Evolutionary conservation across 2,329 filamentous ascomycete species (phyloP).

Genomic region (Aureobasidium sp.): DNA sequence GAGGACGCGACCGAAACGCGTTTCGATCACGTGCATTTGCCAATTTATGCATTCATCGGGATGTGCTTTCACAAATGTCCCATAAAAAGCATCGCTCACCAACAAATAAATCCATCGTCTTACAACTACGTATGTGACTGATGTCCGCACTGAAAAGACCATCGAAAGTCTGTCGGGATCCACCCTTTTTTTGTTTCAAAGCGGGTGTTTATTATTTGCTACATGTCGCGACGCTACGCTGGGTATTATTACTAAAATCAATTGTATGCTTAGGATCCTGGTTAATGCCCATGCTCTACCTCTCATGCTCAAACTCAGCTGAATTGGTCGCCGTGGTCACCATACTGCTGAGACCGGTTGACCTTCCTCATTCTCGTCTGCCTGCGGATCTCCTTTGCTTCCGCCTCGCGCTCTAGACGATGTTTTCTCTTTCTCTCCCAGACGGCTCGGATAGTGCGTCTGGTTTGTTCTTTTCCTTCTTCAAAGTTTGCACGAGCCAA

Average conservation of each 20-base stretch:
- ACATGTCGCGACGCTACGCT: not conserved
- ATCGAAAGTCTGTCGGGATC: too few species aligned
- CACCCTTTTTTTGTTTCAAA: too few species aligned
- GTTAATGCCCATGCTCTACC: not conserved
- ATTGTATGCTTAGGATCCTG: not conserved
- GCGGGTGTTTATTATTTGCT: not conserved
- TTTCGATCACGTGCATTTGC: not conserved
- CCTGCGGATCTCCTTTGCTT: conserved; percentile 32
- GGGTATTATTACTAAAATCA: conserved; percentile 2
- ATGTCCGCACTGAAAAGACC: not conserved
- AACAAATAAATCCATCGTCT: too few species aligned
- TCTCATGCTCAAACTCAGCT: conserved; percentile 37
- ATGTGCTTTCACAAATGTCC: not conserved
- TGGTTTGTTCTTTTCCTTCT: conserved; percentile 73
- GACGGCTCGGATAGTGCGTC: conserved; percentile 72
- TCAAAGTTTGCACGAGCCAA: conserved; percentile 81
- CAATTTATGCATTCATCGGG: not conserved
- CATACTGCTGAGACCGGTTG: conserved; percentile 52
- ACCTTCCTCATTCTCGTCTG: conserved; percentile 36
- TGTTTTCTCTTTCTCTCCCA: conserved; percentile 82
- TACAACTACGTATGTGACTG: not conserved
- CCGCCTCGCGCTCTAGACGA: conserved; percentile 48
- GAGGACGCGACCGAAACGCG: not conserved
- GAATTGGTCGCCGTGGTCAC: conserved; percentile 56
- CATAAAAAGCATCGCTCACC: too few species aligned